Percentiles rank a stretch among this genome's conserved stretches.
Conservation (phyloP, 2,329 filamentous ascomycete genomes). For the Cladophialophora yegresii region DNA sequence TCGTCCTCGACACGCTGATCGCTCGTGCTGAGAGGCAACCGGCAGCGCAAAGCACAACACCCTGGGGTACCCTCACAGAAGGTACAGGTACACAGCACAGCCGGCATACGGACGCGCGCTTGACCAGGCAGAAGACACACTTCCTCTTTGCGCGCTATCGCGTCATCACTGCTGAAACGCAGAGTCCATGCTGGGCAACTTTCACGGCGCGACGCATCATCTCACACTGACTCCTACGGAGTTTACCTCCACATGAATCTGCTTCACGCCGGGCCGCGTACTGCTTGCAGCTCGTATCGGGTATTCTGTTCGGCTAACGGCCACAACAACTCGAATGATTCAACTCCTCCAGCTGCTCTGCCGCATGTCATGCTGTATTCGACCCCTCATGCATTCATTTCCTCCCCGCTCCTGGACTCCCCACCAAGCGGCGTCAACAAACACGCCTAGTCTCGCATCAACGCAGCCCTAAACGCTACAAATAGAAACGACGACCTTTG, state of each 20-base stretch:
- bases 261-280: background rate
- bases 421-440: constrained; percentile 4
- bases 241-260: background rate
- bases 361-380: background rate
- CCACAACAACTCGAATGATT: background rate
- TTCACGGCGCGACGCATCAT: background rate
- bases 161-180: background rate
- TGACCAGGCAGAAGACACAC: background rate
- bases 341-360: background rate
- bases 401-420: background rate
- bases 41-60: background rate
- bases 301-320: background rate
- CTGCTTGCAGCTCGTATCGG: too few species aligned
- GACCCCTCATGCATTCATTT: constrained; percentile 1
- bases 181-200: background rate
- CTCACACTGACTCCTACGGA: background rate
- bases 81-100: background rate
- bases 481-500: constrained; percentile 11
- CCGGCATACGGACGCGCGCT: background rate
- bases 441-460: constrained; percentile 17
- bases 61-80: background rate
- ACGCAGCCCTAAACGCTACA: constrained; percentile 15
- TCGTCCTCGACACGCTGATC: constrained; percentile 13
- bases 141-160: background rate
- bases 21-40: constrained; percentile 18